Conservation (phyloP, 257 asterid species). For the Anisodus acutangulus region DNA sequence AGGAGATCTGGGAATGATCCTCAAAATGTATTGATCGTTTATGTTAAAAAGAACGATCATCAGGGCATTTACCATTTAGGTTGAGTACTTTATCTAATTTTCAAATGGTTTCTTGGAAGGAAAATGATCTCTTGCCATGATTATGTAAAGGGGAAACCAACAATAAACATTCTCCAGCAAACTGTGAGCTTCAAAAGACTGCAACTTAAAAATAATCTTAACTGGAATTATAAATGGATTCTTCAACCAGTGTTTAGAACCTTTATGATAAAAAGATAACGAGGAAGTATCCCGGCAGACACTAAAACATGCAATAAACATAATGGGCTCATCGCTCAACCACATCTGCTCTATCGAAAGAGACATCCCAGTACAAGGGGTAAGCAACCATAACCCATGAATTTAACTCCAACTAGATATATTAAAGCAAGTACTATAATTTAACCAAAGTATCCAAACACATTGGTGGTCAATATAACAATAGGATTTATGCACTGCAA, state of each 20-base stretch:
- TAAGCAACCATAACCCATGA: neutral
- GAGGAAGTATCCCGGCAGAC: neutral
- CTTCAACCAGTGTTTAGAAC: neutral
- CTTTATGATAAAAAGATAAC: neutral
- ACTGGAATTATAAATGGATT: neutral
- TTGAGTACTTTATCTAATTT: neutral
- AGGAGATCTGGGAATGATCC: neutral
- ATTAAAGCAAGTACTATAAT: neutral
- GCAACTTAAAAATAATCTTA: neutral
- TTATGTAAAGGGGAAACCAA: neutral
- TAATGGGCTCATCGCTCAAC: neutral
- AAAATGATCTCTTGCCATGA: neutral
- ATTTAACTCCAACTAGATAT: neutral
- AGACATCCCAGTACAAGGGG: neutral
- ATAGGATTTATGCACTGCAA: slow-evolving; percentile 18
- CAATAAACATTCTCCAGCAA: no score
- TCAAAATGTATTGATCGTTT: neutral
- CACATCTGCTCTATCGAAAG: no score
- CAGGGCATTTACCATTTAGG: neutral
- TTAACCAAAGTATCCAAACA: slow-evolving; percentile 3
- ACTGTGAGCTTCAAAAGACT: neutral
- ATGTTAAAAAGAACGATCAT: neutral
- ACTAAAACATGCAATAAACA: neutral
- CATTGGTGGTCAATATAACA: slow-evolving; percentile 23
- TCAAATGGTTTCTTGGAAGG: neutral